A percentile compares a stretch with the other conserved stretches of the same genome.
phyloP scores from a whole-genome alignment of 805 yeast genomes.

The Ogataea dorogensis region DNA sequence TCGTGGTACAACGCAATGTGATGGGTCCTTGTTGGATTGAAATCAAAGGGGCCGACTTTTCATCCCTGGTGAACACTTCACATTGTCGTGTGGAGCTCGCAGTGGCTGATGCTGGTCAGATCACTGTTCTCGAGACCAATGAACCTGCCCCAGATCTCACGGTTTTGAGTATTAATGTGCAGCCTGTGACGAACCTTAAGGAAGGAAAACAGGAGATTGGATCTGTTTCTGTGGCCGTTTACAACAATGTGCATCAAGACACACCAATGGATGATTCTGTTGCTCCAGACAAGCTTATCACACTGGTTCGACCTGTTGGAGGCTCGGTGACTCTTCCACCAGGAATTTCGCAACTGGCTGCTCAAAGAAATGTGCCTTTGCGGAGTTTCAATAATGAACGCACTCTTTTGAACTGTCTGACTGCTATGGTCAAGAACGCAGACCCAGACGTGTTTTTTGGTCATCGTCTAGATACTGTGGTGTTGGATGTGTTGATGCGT shows the following conservation, averaged over 20 bases:
- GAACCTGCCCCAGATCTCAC: slow-evolving; percentile 66
- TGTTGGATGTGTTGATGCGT: slow-evolving; percentile 76
- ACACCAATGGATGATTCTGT: slow-evolving; percentile 62
- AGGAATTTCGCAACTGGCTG: slow-evolving; percentile 64
- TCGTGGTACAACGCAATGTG: slow-evolving; percentile 74
- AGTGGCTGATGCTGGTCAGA: slow-evolving; percentile 45
- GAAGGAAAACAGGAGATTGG: slow-evolving; percentile 84
- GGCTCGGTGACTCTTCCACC: slow-evolving; percentile 64
- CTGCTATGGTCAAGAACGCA: slow-evolving; percentile 63
- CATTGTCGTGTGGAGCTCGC: slow-evolving; percentile 80
- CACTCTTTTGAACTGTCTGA: slow-evolving; percentile 67
- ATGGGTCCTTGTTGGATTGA: slow-evolving; percentile 99
- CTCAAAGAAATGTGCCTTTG: slow-evolving; percentile 49
- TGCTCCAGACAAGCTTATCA: slow-evolving; percentile 59
- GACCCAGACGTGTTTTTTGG: slow-evolving; percentile 94
- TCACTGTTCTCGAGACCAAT: slow-evolving; percentile 45
- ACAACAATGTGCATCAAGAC: slow-evolving; percentile 68
- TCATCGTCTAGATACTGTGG: slow-evolving; percentile 76
- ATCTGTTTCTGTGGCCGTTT: slow-evolving; percentile 75
- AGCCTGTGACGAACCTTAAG: slow-evolving; percentile 73
- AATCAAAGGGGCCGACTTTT: slow-evolving; percentile 61
- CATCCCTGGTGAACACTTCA: slow-evolving; percentile 58
- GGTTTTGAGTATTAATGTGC: slow-evolving; percentile 71
- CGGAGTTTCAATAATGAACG: slow-evolving; percentile 71
- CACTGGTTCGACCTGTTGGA: slow-evolving; percentile 79